Conservation (phyloP, 2,329 filamentous ascomycete species). For the Phialophora macrospora region DNA sequence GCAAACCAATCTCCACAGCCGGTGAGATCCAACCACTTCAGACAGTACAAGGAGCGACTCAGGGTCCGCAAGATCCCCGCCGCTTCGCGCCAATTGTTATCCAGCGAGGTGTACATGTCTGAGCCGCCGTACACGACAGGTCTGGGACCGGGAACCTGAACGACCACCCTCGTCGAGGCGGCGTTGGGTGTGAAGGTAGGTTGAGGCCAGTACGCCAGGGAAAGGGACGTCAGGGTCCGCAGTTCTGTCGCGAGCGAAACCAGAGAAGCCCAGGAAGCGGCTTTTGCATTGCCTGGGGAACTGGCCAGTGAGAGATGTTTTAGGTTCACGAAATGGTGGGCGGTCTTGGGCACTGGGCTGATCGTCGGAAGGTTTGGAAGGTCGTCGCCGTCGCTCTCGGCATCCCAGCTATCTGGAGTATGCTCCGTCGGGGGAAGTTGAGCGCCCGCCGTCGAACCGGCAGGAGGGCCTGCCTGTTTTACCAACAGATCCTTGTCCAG, state of each 20-base stretch:
- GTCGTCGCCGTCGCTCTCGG: constrained; percentile 35
- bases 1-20: constrained; percentile 62
- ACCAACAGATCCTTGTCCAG: constrained; percentile 52
- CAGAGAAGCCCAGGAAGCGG: constrained; percentile 60
- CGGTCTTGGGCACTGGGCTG: constrained; percentile 20
- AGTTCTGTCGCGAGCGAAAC: constrained; percentile 59
- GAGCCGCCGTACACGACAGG: constrained; percentile 56
- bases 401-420: constrained; percentile 50
- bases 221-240: constrained; percentile 65
- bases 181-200: constrained; percentile 63
- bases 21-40: constrained; percentile 67
- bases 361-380: not conserved
- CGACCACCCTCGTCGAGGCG: constrained; percentile 36
- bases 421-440: constrained; percentile 5
- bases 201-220: constrained; percentile 65
- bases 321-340: constrained; percentile 54
- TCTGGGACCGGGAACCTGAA: constrained; percentile 21
- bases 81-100: constrained; percentile 62
- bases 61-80: constrained; percentile 62
- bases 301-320: constrained; percentile 64
- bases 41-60: constrained; percentile 60
- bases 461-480: constrained; percentile 28
- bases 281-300: constrained; percentile 47
- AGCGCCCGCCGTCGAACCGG: constrained; percentile 4
- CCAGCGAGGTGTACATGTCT: constrained; percentile 58